These are phyloP conservation scores for Amyloporia xantha DNA, from an alignment of 768 basidiomycete genomes.

Conservation along the genomic window DNA sequence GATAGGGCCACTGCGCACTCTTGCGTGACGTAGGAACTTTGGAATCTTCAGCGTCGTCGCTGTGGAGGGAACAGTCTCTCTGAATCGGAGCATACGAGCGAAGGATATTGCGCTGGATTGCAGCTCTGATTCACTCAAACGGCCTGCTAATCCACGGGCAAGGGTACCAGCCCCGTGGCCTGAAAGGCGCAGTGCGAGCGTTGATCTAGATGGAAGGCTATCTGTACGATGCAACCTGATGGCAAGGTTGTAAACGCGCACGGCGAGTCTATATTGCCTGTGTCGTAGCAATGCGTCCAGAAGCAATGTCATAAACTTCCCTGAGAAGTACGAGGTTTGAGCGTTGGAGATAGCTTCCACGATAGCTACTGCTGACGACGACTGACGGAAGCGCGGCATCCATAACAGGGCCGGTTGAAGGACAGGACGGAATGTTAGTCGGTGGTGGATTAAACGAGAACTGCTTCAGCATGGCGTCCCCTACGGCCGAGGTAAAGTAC, in stretches of 20 bases:
- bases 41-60: conserved; percentile 1
- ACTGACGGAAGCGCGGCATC: conserved; percentile 16
- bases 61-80: neutral
- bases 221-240: conserved; percentile 14
- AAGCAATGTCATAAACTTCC: conserved; percentile 28
- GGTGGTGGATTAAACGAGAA: neutral
- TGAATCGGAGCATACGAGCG: neutral
- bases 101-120: neutral
- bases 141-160: neutral
- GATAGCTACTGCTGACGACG: conserved; percentile 30
- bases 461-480: neutral
- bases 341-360: conserved; percentile 32
- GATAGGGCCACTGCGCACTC: conserved; percentile 21
- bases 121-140: neutral
- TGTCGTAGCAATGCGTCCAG: conserved; percentile 34
- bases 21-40: conserved; percentile 20
- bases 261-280: conserved; percentile 33
- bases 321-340: conserved; percentile 35
- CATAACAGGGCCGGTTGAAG: conserved; percentile 31
- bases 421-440: conserved; percentile 2
- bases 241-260: conserved; percentile 24
- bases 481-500: neutral
- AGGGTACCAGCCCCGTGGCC: conserved; percentile 2
- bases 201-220: conserved; percentile 25
- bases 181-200: conserved; percentile 17